Evolutionary conservation across 2,329 filamentous ascomycete genomes (phyloP).

Genomic region (Graphiopsis chlorocephala): DNA sequence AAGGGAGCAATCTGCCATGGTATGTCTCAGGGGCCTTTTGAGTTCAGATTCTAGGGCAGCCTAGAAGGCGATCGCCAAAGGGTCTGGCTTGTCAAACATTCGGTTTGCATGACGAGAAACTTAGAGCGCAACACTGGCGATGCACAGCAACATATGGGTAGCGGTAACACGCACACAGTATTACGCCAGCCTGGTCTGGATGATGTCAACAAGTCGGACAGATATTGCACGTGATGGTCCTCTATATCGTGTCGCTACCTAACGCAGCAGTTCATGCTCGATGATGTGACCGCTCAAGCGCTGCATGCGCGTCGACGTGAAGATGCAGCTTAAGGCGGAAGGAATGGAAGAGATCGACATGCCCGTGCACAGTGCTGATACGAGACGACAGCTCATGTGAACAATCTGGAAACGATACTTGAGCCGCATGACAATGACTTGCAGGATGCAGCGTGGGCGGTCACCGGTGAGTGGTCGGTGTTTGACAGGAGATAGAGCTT

Average conservation of each 20-base stretch:
- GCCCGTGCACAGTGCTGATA: neutral
- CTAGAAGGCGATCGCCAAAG: neutral
- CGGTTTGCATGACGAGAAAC: neutral
- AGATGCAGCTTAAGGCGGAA: neutral
- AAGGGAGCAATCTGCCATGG: neutral
- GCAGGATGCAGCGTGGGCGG: neutral
- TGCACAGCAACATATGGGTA: neutral
- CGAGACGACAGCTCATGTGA: slow-evolving; percentile 2
- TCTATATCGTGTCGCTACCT: neutral
- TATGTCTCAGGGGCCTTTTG: neutral
- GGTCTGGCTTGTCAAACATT: neutral
- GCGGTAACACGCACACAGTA: neutral
- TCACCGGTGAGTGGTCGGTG: neutral
- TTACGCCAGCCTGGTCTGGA: neutral
- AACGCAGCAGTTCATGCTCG: neutral
- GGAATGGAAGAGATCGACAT: neutral
- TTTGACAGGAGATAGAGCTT: neutral
- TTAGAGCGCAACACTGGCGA: neutral
- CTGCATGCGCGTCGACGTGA: neutral
- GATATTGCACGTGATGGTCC: neutral
- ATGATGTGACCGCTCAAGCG: neutral
- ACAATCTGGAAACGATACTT: neutral
- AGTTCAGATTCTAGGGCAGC: neutral
- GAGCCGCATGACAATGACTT: slow-evolving; percentile 7
- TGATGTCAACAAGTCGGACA: neutral